A percentile compares a stretch with the other conserved stretches of the same genome.
phyloP scores from a whole-genome alignment of 73 alveolate species.

The Tetrahymena borealis region DNA sequence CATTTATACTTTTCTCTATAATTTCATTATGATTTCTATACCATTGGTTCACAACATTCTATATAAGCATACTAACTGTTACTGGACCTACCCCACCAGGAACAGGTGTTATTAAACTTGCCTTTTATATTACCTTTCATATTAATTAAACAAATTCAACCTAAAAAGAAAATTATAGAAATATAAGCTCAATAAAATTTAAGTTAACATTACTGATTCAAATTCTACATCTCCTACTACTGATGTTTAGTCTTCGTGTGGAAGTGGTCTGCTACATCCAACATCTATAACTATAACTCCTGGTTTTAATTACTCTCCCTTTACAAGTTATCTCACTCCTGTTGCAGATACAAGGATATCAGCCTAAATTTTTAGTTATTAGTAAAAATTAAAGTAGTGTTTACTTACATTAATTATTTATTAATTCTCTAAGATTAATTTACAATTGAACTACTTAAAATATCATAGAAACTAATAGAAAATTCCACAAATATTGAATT shows the following conservation, averaged over 20 bases:
- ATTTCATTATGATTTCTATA: background rate
- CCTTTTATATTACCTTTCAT: slow-evolving; percentile 22
- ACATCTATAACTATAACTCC: slow-evolving; percentile 70
- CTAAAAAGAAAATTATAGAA: background rate
- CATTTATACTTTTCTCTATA: background rate
- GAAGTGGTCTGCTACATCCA: slow-evolving; percentile 48
- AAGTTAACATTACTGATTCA: background rate
- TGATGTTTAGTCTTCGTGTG: background rate
- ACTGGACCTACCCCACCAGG: slow-evolving; percentile 86
- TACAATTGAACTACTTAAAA: too few relatives aligned
- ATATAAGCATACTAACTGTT: slow-evolving; percentile 61
- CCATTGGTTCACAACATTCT: background rate
- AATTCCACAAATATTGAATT: background rate
- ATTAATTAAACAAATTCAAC: background rate
- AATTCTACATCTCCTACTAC: slow-evolving; percentile 30
- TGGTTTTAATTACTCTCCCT: slow-evolving; percentile 58
- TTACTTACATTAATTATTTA: too few relatives aligned
- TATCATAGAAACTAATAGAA: background rate
- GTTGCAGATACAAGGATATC: slow-evolving; percentile 64
- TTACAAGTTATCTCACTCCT: slow-evolving; percentile 54
- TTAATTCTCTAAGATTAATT: too few relatives aligned
- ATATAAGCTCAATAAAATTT: background rate
- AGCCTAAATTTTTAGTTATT: slow-evolving; percentile 6
- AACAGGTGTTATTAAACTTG: slow-evolving; percentile 64
- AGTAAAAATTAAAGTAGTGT: too few relatives aligned